These are phyloP conservation scores for Leccinum uliginosum DNA, from an alignment of 768 basidiomycete species.

Conservation along the genomic window DNA sequence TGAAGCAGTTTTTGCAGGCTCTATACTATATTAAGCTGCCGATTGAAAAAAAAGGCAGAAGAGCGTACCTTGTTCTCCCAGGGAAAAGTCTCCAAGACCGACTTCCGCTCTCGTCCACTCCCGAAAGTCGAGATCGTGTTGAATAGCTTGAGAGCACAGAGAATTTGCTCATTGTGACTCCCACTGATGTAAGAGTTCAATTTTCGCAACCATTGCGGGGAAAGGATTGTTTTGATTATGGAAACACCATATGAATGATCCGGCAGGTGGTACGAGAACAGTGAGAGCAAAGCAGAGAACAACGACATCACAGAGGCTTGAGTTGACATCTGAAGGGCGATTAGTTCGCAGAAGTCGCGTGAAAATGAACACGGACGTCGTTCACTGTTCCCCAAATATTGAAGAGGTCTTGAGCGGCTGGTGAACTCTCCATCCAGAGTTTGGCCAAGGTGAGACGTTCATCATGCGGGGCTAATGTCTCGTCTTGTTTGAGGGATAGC, in stretches of 20 bases:
- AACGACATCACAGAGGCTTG: slow-evolving; percentile 46
- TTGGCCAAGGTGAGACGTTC: slow-evolving; percentile 54
- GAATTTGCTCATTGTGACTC: slow-evolving; percentile 58
- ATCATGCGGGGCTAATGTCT: slow-evolving; percentile 53
- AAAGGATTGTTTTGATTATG: slow-evolving; percentile 57
- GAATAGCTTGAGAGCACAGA: slow-evolving; percentile 63
- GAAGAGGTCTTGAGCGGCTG: slow-evolving; percentile 60
- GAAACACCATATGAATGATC: slow-evolving; percentile 60
- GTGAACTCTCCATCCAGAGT: slow-evolving; percentile 55
- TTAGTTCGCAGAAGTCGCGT: neutral
- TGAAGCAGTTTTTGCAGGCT: slow-evolving; percentile 60
- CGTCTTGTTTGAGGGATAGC: slow-evolving; percentile 46
- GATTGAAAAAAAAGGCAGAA: neutral
- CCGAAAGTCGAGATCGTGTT: slow-evolving; percentile 58
- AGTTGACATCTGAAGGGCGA: slow-evolving; percentile 35
- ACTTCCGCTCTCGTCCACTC: slow-evolving; percentile 60
- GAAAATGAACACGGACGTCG: slow-evolving; percentile 37
- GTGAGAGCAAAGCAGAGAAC: slow-evolving; percentile 53
- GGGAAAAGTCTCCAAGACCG: slow-evolving; percentile 62
- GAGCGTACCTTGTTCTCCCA: slow-evolving; percentile 71
- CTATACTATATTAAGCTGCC: slow-evolving; percentile 31
- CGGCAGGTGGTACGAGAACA: slow-evolving; percentile 66
- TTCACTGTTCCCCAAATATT: slow-evolving; percentile 52
- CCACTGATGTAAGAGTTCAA: slow-evolving; percentile 62
- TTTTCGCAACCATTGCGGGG: slow-evolving; percentile 48